These are phyloP conservation scores for Wickerhamiella kazuoi DNA, from an alignment of 805 yeast genomes.

Conservation along the genomic window DNA sequence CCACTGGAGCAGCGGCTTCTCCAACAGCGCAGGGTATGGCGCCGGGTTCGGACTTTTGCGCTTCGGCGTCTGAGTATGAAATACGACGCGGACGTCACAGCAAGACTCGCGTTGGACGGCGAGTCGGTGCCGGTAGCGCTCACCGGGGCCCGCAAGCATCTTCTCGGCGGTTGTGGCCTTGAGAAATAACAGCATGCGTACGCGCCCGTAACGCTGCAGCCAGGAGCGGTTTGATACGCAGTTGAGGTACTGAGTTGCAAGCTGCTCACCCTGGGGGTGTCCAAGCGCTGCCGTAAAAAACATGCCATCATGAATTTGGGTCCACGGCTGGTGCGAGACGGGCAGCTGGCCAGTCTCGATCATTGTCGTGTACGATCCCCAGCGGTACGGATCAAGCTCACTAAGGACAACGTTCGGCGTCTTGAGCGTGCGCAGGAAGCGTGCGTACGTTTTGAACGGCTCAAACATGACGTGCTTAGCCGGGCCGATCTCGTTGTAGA, in stretches of 20 bases:
- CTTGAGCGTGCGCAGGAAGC: slow-evolving; percentile 9
- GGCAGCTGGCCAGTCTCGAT: slow-evolving; percentile 28
- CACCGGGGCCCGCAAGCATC: slow-evolving; percentile 39
- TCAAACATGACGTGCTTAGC: slow-evolving; percentile 47
- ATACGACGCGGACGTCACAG: slow-evolving; percentile 30
- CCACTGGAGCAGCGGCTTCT: slow-evolving; percentile 7
- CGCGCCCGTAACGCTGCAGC: slow-evolving; percentile 57
- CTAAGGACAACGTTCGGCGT: slow-evolving; percentile 17
- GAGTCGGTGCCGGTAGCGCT: slow-evolving; percentile 38
- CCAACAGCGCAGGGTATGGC: slow-evolving; percentile 8
- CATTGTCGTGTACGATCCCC: slow-evolving; percentile 41
- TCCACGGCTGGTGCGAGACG: slow-evolving; percentile 24
- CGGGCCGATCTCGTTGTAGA: slow-evolving; percentile 48
- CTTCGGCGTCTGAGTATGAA: slow-evolving; percentile 6
- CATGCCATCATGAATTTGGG: slow-evolving; percentile 34
- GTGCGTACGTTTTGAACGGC: slow-evolving; percentile 22
- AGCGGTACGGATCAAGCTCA: slow-evolving; percentile 41
- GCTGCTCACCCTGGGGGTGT: slow-evolving; percentile 41
- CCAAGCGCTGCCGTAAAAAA: slow-evolving; percentile 44
- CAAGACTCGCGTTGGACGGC: slow-evolving; percentile 48
- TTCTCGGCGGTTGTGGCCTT: slow-evolving; percentile 44
- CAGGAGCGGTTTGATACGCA: slow-evolving; percentile 56
- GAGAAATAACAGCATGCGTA: slow-evolving; percentile 55
- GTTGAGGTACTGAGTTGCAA: slow-evolving; percentile 55
- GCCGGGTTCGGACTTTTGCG: neutral